phyloP scores from a whole-genome alignment of 2,329 filamentous ascomycete genomes.

The Cladophialophora bantiana region DNA sequence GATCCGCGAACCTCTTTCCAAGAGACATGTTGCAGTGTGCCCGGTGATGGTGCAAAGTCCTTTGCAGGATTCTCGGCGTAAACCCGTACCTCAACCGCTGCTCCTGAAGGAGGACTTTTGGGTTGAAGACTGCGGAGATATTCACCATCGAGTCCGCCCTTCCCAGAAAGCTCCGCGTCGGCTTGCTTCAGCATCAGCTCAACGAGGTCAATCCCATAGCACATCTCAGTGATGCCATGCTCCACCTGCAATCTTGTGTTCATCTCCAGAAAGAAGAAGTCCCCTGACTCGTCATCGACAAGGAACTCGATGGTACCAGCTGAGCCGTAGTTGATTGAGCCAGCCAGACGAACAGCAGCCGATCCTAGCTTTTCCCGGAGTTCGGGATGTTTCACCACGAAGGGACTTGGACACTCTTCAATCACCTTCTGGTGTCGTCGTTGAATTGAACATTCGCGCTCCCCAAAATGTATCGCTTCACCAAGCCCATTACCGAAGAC shows the following conservation, averaged over 20 bases:
- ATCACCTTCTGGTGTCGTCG: constrained; percentile 88
- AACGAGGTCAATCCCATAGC: constrained; percentile 62
- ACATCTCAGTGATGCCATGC: constrained; percentile 65
- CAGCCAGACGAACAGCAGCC: constrained; percentile 72
- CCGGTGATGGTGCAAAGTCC: constrained; percentile 66
- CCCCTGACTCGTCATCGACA: constrained; percentile 79
- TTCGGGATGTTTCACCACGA: constrained; percentile 60
- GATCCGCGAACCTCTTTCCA: constrained; percentile 60
- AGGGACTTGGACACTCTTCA: constrained; percentile 85
- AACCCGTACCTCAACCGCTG: constrained; percentile 61
- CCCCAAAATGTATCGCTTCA: constrained; percentile 81
- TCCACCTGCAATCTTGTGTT: constrained; percentile 66
- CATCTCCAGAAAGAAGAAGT: constrained; percentile 74
- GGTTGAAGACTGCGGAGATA: constrained; percentile 54
- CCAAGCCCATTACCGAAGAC: constrained; percentile 84
- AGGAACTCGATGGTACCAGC: constrained; percentile 92
- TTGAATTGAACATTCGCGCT: constrained; percentile 88
- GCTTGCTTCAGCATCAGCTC: constrained; percentile 64
- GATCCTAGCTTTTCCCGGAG: constrained; percentile 69
- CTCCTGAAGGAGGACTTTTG: constrained; percentile 54
- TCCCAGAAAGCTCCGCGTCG: constrained; percentile 57
- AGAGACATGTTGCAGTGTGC: constrained; percentile 63
- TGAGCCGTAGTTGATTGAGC: constrained; percentile 72
- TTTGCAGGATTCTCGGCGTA: constrained; percentile 67
- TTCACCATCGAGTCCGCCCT: constrained; percentile 52